phyloP scores from a whole-genome alignment of 2,329 filamentous ascomycete genomes.

The Paecilomyces variotii region DNA sequence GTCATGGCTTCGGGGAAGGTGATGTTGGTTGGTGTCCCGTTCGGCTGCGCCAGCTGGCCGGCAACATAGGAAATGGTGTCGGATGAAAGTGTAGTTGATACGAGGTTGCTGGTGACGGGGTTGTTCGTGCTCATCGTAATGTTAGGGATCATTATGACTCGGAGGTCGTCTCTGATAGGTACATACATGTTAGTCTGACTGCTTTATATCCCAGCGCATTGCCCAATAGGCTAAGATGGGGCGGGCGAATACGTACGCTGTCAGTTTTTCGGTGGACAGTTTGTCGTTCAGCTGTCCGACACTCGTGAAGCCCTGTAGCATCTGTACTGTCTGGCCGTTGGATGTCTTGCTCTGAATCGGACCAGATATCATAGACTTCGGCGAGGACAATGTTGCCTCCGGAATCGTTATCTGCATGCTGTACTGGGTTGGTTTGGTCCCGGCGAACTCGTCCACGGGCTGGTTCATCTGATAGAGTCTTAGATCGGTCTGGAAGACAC shows the following conservation, averaged over 20 bases:
- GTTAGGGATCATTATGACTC: constrained; percentile 25
- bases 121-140: constrained; percentile 21
- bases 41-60: constrained; percentile 19
- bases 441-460: constrained; percentile 42
- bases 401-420: constrained; percentile 18
- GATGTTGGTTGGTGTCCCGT: constrained; percentile 15
- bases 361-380: constrained; percentile 6
- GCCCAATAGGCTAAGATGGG: background rate
- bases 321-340: constrained; percentile 6
- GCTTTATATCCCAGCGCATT: background rate
- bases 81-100: constrained; percentile 22
- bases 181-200: background rate
- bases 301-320: constrained; percentile 26
- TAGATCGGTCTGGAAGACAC: constrained; percentile 69
- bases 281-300: constrained; percentile 21
- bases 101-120: constrained; percentile 6
- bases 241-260: constrained; percentile 10
- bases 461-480: constrained; percentile 63
- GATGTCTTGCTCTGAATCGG: constrained; percentile 4
- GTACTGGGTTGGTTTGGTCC: constrained; percentile 25
- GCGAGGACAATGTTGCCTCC: constrained; percentile 14
- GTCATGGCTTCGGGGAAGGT: constrained; percentile 14
- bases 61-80: constrained; percentile 30
- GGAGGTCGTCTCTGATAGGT: constrained; percentile 15
- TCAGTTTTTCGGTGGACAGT: constrained; percentile 20